Evolutionary conservation across 306 rosid genomes (phyloP).

Genomic region (Cucurbita moschata): DNA sequence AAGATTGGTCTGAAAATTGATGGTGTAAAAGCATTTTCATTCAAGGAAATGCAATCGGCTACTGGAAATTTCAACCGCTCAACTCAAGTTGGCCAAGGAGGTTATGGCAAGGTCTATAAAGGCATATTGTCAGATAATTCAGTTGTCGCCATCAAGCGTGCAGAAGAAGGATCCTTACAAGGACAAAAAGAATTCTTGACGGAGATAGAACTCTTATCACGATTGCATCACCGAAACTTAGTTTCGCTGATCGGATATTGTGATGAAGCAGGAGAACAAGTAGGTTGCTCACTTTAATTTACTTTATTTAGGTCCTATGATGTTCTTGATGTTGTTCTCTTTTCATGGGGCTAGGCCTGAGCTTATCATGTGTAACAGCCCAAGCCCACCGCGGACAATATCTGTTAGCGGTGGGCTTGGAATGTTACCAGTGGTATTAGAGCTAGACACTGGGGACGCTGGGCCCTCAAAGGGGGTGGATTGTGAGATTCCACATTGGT

Average conservation of each 20-base stretch:
- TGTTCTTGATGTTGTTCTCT: background rate
- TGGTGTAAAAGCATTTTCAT: conserved; percentile 59
- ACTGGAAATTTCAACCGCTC: conserved; percentile 49
- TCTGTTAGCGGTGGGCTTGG: too few relatives aligned
- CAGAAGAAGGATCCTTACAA: conserved; percentile 77
- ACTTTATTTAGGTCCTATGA: background rate
- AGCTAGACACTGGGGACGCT: too few relatives aligned
- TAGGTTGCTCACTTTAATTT: conserved; percentile 1
- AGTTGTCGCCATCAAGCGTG: conserved; percentile 70
- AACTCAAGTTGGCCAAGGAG: conserved; percentile 70
- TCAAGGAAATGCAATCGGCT: conserved; percentile 56
- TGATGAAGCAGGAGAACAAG: conserved; percentile 76
- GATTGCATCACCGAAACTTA: conserved; percentile 83
- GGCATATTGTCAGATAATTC: conserved; percentile 50
- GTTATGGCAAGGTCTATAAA: conserved; percentile 87
- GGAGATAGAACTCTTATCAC: conserved; percentile 75
- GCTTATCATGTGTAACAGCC: background rate
- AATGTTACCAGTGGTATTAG: too few relatives aligned
- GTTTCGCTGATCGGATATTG: conserved; percentile 75
- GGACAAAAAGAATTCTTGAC: conserved; percentile 88
- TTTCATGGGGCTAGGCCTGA: background rate
- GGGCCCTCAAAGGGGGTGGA: too few relatives aligned
- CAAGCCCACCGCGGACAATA: too few relatives aligned
- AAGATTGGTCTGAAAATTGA: conserved; percentile 46
- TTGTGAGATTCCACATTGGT: too few relatives aligned